phyloP scores from a whole-genome alignment of 257 asterid genomes.

The Avicennia marina region DNA sequence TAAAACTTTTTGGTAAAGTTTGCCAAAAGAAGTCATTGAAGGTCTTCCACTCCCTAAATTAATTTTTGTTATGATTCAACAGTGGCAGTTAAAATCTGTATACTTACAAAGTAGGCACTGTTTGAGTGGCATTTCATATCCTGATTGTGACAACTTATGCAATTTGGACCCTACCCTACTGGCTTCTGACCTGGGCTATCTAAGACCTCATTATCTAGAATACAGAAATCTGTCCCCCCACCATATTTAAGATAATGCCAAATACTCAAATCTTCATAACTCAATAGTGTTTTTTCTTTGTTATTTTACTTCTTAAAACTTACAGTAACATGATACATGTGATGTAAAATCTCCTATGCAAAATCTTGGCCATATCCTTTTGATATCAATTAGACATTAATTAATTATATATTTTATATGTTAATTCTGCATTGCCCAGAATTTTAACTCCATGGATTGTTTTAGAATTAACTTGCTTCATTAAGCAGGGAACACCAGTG shows the following conservation, averaged over 20 bases:
- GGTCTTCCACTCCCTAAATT: too few species aligned
- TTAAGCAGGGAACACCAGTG: constrained; percentile 92
- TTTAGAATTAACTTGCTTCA: constrained; percentile 24
- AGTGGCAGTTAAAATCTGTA: not conserved
- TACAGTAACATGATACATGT: too few species aligned
- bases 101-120: not conserved
- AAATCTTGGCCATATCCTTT: too few species aligned
- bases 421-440: too few species aligned
- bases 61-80: not conserved
- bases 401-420: too few species aligned
- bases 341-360: too few species aligned
- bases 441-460: too few species aligned
- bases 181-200: not conserved
- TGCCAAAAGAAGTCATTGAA: too few species aligned
- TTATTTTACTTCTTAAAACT: not conserved
- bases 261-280: not conserved
- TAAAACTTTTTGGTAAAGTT: too few species aligned
- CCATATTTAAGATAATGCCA: not conserved
- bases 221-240: not conserved
- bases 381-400: too few species aligned
- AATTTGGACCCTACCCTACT: constrained; percentile 7
- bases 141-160: constrained; percentile 4
- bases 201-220: not conserved
- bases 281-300: constrained; percentile 6
- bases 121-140: constrained; percentile 7